Evolutionary conservation across 129 eudicot species (phyloP).

Genomic region (Flaveria robusta): DNA sequence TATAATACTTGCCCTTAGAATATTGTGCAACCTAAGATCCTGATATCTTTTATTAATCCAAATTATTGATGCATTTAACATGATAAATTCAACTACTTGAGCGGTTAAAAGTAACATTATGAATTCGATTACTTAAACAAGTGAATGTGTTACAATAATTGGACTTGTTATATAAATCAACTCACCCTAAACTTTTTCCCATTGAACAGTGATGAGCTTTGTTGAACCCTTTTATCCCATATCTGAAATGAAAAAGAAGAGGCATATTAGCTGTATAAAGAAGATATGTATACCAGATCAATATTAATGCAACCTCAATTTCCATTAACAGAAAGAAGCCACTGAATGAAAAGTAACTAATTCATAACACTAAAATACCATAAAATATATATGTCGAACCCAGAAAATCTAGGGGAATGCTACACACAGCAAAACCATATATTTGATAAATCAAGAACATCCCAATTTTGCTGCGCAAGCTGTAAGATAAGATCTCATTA

Average conservation of each 20-base stretch:
- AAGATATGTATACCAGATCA: neutral
- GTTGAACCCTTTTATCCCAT: slow-evolving; percentile 72
- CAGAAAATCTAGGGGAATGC: slow-evolving; percentile 17
- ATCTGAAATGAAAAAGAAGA: slow-evolving; percentile 52
- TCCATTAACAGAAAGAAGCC: slow-evolving; percentile 25
- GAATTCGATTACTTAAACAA: slow-evolving; percentile 13
- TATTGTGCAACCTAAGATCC: slow-evolving; percentile 5
- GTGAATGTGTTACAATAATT: neutral
- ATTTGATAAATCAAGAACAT: neutral
- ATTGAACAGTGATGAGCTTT: slow-evolving; percentile 67
- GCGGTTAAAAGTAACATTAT: neutral
- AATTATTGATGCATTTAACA: neutral
- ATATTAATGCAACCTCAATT: slow-evolving; percentile 17
- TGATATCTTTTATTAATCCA: neutral
- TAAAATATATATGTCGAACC: neutral
- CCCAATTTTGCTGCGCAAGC: slow-evolving; percentile 2
- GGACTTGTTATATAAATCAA: slow-evolving; percentile 21
- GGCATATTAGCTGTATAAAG: slow-evolving; percentile 1
- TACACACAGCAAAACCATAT: slow-evolving; percentile 10
- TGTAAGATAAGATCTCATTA: slow-evolving; percentile 1
- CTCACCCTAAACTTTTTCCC: slow-evolving; percentile 91
- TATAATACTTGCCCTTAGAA: neutral
- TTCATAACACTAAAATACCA: neutral
- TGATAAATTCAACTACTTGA: neutral
- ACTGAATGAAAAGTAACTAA: slow-evolving; percentile 10